Percentiles rank a stretch among this genome's conserved stretches.
These are phyloP conservation scores for Verticillium dahliae DNA, from an alignment of 2,329 filamentous ascomycete genomes.

Conservation along the genomic window DNA sequence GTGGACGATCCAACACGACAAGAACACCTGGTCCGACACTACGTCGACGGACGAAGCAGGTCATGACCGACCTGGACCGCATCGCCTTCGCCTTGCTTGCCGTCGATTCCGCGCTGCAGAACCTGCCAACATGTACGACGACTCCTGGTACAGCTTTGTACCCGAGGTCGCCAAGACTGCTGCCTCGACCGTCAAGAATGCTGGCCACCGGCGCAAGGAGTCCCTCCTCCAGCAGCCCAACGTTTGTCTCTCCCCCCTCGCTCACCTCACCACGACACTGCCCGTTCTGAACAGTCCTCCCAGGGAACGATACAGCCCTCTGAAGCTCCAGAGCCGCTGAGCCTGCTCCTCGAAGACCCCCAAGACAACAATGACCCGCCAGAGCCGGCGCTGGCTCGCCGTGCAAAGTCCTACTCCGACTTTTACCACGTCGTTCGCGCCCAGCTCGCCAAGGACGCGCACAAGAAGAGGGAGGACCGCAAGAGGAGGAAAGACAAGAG, in stretches of 20 bases:
- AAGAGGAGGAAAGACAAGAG: constrained; percentile 33
- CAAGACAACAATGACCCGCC: constrained; percentile 54
- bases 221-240: constrained; percentile 63
- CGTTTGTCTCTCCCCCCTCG: constrained; percentile 30
- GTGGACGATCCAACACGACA: background rate
- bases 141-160: constrained; percentile 77
- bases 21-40: background rate
- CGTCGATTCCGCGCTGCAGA: background rate
- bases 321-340: constrained; percentile 48
- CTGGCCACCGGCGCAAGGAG: constrained; percentile 58
- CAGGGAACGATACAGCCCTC: constrained; percentile 47
- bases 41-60: background rate
- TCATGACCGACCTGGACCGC: background rate
- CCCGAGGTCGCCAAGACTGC: constrained; percentile 50
- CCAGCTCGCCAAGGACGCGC: constrained; percentile 46
- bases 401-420: constrained; percentile 73
- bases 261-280: background rate
- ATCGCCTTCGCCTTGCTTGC: background rate
- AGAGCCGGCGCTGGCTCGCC: constrained; percentile 55
- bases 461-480: constrained; percentile 23
- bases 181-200: constrained; percentile 31
- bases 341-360: constrained; percentile 51
- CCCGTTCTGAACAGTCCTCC: background rate
- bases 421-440: constrained; percentile 60
- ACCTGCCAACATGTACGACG: constrained; percentile 61